phyloP scores from a whole-genome alignment of 805 yeast genomes.

The Nakazawaea wickerhamii region DNA sequence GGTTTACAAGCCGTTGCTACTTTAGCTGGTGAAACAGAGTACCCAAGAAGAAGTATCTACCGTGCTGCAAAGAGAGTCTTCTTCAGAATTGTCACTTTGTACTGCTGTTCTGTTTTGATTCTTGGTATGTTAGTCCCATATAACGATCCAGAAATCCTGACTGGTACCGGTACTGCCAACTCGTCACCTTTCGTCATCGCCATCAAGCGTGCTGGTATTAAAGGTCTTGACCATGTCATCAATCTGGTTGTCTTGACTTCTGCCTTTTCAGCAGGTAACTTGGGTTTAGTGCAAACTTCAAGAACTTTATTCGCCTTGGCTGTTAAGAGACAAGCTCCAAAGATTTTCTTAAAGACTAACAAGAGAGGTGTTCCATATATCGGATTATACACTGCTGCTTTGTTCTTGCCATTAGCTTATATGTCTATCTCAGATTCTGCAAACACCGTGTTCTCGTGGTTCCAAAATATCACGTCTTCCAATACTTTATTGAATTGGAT shows the following conservation, averaged over 20 bases:
- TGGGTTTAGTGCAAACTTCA: slow-evolving; percentile 67
- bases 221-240: slow-evolving; percentile 30
- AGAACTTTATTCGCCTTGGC: slow-evolving; percentile 74
- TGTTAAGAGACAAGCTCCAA: slow-evolving; percentile 70
- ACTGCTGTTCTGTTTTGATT: slow-evolving; percentile 27
- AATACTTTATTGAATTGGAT: slow-evolving; percentile 18
- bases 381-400: slow-evolving; percentile 20
- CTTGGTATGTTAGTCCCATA: slow-evolving; percentile 30
- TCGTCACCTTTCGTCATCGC: slow-evolving; percentile 39
- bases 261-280: slow-evolving; percentile 64
- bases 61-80: slow-evolving; percentile 28
- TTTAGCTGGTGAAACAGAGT: slow-evolving; percentile 28
- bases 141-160: slow-evolving; percentile 24
- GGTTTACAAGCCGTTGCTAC: slow-evolving; percentile 26
- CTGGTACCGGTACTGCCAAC: slow-evolving; percentile 18
- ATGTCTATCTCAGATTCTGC: slow-evolving; percentile 20
- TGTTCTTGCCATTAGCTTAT: slow-evolving; percentile 26
- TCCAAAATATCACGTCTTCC: slow-evolving; percentile 28
- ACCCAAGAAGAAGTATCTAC: slow-evolving; percentile 29
- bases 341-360: slow-evolving; percentile 39
- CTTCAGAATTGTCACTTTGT: slow-evolving; percentile 25
- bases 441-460: slow-evolving; percentile 28
- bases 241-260: slow-evolving; percentile 35
- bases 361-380: slow-evolving; percentile 20
- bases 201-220: slow-evolving; percentile 28